Evolutionary conservation across 805 yeast genomes (phyloP), one percentile per base, ranked within the genome.

Genomic region (Metschnikowia lunata): DNA sequence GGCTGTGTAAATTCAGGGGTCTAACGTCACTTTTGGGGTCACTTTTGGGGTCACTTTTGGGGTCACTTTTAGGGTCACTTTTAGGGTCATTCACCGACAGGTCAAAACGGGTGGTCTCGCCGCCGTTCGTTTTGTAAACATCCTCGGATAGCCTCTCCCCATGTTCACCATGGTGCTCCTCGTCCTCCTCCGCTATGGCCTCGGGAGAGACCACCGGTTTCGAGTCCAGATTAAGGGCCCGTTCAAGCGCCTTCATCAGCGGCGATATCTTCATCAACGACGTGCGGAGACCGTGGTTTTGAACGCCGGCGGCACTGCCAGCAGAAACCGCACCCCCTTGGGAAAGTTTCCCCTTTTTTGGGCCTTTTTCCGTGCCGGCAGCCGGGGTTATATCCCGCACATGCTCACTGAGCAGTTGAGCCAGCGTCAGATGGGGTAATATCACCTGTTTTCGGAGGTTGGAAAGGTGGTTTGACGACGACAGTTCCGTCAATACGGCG

Each of bases 231-330:
- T 55, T 56, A 42, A 70, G 57, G 15, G 64, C 65, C 36, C 47
- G 51, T 48, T 70, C 75, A 45, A 71, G 58, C 11, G 74, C 73
- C 49, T 65, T 64, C 57, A 71, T 64, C 7, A 71, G 65, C 6
- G 74, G 76, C 28, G 73, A 66, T 27, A 55, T 55, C 43, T 61
- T 62, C 69, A 70, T 69, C 49, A 62, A 57, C 30, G 55, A 49
- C 9, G 73, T 58, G 28, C 40, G 41, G 30, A 43, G 43, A 15
- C 42, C 36, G 23, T 5, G 23, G 23, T 18, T 18, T 12, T 29
- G 31, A 11, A 11, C n/a, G n/a, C 31, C n/a, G 1, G 18, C 40
- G 12, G 23, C 13, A 14, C 31, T n/a, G 12, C 18, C n/a, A 12
- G 29, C 15, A 31, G 30, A 14, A 13, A 26, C 13, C 11, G 13